Evolutionary conservation across 805 yeast genomes (phyloP).

Genomic region (Sugiyamaella valdiviana): DNA sequence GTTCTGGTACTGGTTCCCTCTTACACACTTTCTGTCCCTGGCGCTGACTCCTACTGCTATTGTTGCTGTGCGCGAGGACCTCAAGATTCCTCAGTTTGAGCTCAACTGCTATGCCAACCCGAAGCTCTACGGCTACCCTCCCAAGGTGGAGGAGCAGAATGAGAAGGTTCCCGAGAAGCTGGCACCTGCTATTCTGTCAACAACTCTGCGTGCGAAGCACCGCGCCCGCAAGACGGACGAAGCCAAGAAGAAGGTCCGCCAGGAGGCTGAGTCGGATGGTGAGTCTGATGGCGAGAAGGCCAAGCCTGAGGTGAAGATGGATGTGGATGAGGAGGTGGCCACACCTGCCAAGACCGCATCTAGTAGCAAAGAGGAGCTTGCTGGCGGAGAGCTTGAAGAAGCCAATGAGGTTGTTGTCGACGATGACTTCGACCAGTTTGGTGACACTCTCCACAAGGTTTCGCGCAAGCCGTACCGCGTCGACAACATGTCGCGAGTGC

Average conservation of each 20-base stretch:
- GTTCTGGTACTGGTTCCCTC: conserved; percentile 98
- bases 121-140: conserved; percentile 81
- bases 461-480: conserved; percentile 45
- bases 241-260: conserved; percentile 47
- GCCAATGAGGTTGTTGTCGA: conserved; percentile 25
- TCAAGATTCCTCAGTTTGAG: conserved; percentile 78
- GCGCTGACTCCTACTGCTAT: conserved; percentile 91
- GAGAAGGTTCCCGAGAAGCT: conserved; percentile 83
- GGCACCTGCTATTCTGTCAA: conserved; percentile 88
- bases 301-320: conserved; percentile 15
- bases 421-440: conserved; percentile 12
- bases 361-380: conserved; percentile 41
- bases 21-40: conserved; percentile 84
- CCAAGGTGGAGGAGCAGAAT: conserved; percentile 71
- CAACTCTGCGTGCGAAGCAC: conserved; percentile 90
- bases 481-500: conserved; percentile 75
- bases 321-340: conserved; percentile 20
- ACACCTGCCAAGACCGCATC: conserved; percentile 23
- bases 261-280: conserved; percentile 35
- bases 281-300: conserved; percentile 35
- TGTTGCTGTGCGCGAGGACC: conserved; percentile 77
- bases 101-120: conserved; percentile 76
- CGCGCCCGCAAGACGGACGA: conserved; percentile 67
- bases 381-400: conserved; percentile 36
- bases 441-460: conserved; percentile 6